Evolutionary conservation across 768 basidiomycete species (phyloP), one percentile per base, ranked within the genome.

Genomic region (Tricholoma furcatifolium): DNA sequence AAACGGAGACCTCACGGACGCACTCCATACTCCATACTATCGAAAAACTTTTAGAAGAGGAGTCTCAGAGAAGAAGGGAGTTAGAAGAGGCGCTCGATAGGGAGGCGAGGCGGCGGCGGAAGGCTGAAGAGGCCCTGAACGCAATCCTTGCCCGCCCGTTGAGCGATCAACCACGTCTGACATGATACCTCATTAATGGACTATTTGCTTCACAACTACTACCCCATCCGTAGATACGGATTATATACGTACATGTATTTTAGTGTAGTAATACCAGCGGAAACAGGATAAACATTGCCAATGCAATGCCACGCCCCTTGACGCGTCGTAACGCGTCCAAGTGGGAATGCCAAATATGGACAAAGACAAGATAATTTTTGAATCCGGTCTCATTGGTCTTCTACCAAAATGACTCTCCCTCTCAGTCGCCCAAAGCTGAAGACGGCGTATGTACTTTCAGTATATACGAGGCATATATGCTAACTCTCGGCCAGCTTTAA

Each of bases 21-120:
- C 78, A 79, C 59, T 74, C 82, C 35, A 74, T 78, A 18, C 67
- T 88, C 23, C 76, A 77, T 62, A 71, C 74, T 24, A 69, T 79
- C 18, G 85, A 90, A 63, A 72, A 71, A 35, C 71, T 81, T 67
- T 60, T 88, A 54, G 82, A 87, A 60, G 79, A 82, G 34, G 88
- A 89, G 65, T 68, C 70, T 15, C 70, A 72, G 53, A 77, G 79
- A 53, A 73, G 87, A 44, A 74, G 77, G 56, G 83, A 85, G 49
- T 80, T 81, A 4, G 86, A 87, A 66, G 70, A 70, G 68, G 63
- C 70, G 52, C 71, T 75, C 40, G 73, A 78, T 47, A 75, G 84
- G 56, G 81, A 80, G 63, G 68, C 65, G 27, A 70, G 70, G 59
- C 56, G 75, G 60, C 69, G 83, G 59, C 67, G 70, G 24, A 63